Evolutionary conservation across 1,139 yeast species (phyloP), one percentile per base, ranked within the genome.

Genomic region (Geotrichum macrosporum): DNA sequence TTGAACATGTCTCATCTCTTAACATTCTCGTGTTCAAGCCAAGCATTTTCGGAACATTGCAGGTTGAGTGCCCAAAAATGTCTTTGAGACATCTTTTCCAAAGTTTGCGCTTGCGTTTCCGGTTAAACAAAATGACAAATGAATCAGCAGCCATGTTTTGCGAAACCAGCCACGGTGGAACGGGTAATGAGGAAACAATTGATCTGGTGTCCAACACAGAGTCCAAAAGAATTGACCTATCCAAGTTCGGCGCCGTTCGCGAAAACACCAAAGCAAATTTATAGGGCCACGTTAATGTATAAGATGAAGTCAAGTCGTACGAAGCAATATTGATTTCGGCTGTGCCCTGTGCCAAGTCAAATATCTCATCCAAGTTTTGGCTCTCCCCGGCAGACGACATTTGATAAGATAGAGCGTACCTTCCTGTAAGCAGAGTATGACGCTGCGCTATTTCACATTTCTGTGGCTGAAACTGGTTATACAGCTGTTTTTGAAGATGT

Each of bases 111-210:
- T 48, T 36, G 32, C 48, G 27, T 32, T 48, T 48, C 21, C 41
- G 48, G 29, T 39, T 41, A 19, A 48, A 48, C 4, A 48, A 33
- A 21, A 48, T 34, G 4, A 48, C 46, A 2, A 48, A 13, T 3
- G 48, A 19, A 19, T 44, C 36, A 9, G 34, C 22, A 48, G 47
- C 51, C 51, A 48, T 10, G 43, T n/a, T n/a, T n/a, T n/a, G n/a
- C n/a, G 48, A 3, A 44, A 8, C n/a, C 33, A 33, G 16, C 27
- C 21, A 10, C 39, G 45, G 26, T 40, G 38, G 22, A 33, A 27
- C n/a, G n/a, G n/a, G n/a, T n/a, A n/a, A n/a, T n/a, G n/a, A n/a
- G n/a, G n/a, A n/a, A n/a, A n/a, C n/a, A n/a, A n/a, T n/a, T n/a
- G n/a, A n/a, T n/a, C n/a, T n/a, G n/a, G n/a, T n/a, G n/a, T 19